These are phyloP conservation scores for Penicillium concentricum DNA, from an alignment of 2,329 filamentous ascomycete species.

Conservation along the genomic window DNA sequence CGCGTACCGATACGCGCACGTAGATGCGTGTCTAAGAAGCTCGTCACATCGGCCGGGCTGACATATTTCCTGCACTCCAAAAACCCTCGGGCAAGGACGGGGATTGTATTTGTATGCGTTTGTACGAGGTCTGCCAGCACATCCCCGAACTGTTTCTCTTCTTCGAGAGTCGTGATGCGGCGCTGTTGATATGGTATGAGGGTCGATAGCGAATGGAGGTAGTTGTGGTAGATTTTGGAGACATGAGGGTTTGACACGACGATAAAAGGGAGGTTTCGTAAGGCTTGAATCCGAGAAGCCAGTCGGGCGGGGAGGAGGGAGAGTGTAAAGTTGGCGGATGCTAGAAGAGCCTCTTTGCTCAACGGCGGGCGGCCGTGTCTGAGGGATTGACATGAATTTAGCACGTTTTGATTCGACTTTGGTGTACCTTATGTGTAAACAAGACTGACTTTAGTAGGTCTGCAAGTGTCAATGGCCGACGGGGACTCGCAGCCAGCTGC, in stretches of 20 bases:
- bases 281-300: constrained; percentile 87
- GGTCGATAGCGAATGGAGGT: constrained; percentile 87
- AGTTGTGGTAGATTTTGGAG: constrained; percentile 91
- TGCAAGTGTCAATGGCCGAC: constrained; percentile 78
- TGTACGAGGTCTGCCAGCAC: constrained; percentile 93
- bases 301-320: constrained; percentile 87
- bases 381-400: background rate
- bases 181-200: constrained; percentile 78
- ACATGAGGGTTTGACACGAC: constrained; percentile 98
- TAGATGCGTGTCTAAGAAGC: constrained; percentile 89
- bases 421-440: background rate
- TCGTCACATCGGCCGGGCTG: constrained; percentile 74
- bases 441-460: constrained; percentile 77
- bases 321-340: constrained; percentile 93
- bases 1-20: constrained; percentile 91
- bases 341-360: constrained; percentile 73
- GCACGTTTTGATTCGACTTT: background rate
- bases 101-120: constrained; percentile 92
- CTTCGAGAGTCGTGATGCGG: constrained; percentile 72
- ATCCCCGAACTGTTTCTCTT: constrained; percentile 87
- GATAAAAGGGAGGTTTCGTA: constrained; percentile 93
- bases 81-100: constrained; percentile 86
- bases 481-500: constrained; percentile 70
- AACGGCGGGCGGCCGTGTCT: constrained; percentile 81
- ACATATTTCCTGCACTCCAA: constrained; percentile 93